These are phyloP conservation scores for Inga leiocalycina DNA, from an alignment of 306 rosid species.

Conservation along the genomic window DNA sequence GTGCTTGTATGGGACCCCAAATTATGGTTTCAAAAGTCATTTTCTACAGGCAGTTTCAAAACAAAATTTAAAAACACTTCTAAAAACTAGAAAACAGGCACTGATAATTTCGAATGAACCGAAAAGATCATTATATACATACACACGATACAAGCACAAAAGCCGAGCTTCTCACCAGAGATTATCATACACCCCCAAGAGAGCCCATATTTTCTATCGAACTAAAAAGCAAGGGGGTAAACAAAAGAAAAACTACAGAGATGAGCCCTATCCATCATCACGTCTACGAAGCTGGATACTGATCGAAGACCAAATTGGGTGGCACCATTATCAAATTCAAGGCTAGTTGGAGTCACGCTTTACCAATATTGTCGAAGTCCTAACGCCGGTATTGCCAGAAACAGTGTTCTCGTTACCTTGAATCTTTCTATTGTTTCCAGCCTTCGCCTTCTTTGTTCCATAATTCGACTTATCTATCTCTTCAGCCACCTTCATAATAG, in stretches of 20 bases:
- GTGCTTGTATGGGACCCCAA: too few species aligned
- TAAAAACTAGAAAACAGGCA: too few species aligned
- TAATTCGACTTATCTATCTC: constrained; percentile 20
- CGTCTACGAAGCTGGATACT: background rate
- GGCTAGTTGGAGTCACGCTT: constrained; percentile 35
- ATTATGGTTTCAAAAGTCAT: too few species aligned
- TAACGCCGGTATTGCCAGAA: constrained; percentile 32
- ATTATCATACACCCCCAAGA: background rate
- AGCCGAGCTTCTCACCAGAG: background rate
- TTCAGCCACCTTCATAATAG: constrained; percentile 45
- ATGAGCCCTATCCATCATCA: background rate
- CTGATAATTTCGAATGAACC: too few species aligned
- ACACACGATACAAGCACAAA: background rate
- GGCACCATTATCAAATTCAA: background rate
- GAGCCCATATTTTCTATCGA: background rate
- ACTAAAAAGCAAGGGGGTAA: background rate
- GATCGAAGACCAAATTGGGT: background rate
- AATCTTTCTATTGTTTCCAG: background rate
- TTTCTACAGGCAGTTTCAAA: too few species aligned
- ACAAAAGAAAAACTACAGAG: background rate
- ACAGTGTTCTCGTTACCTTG: constrained; percentile 15
- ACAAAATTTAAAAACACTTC: too few species aligned
- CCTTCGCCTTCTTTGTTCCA: constrained; percentile 32
- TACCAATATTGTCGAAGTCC: constrained; percentile 59
- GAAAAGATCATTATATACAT: background rate